Percentiles rank a stretch among this genome's conserved stretches.
phyloP scores from a whole-genome alignment of 106 monocot genomes.

The Dioscorea dumetorum region DNA sequence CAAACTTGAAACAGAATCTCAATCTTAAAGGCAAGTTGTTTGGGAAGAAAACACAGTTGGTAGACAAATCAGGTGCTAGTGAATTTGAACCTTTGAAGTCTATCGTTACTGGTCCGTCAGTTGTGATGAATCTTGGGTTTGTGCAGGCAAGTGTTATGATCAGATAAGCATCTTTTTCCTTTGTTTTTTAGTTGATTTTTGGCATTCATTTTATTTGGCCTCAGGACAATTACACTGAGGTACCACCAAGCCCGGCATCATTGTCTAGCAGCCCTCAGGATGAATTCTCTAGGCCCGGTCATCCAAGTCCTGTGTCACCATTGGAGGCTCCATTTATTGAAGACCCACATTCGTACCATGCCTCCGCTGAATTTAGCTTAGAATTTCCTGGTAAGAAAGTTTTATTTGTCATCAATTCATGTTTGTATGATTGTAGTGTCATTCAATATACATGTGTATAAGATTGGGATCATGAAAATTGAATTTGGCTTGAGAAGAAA shows the following conservation, averaged over 20 bases:
- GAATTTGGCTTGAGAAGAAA: too few relatives aligned
- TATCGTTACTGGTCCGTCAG: constrained; percentile 28
- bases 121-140: constrained; percentile 26
- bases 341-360: constrained; percentile 29
- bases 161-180: neutral
- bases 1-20: constrained; percentile 54
- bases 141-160: constrained; percentile 31
- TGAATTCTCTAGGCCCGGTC: constrained; percentile 52
- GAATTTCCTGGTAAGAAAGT: constrained; percentile 25
- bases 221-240: constrained; percentile 91
- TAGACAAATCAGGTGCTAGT: constrained; percentile 20
- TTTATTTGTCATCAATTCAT: neutral
- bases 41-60: constrained; percentile 37
- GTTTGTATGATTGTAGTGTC: too few relatives aligned
- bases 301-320: constrained; percentile 88
- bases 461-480: too few relatives aligned
- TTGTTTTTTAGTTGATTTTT: neutral
- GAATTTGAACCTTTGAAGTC: constrained; percentile 22
- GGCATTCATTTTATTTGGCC: constrained; percentile 11
- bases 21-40: constrained; percentile 58
- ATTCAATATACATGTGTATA: too few relatives aligned
- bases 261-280: constrained; percentile 41
- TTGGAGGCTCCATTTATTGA: constrained; percentile 52
- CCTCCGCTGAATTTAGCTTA: constrained; percentile 26
- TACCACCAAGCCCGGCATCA: constrained; percentile 94